Evolutionary conservation across 768 basidiomycete species (phyloP), one percentile per base, ranked within the genome.

Genomic region (Mycena amicta): DNA sequence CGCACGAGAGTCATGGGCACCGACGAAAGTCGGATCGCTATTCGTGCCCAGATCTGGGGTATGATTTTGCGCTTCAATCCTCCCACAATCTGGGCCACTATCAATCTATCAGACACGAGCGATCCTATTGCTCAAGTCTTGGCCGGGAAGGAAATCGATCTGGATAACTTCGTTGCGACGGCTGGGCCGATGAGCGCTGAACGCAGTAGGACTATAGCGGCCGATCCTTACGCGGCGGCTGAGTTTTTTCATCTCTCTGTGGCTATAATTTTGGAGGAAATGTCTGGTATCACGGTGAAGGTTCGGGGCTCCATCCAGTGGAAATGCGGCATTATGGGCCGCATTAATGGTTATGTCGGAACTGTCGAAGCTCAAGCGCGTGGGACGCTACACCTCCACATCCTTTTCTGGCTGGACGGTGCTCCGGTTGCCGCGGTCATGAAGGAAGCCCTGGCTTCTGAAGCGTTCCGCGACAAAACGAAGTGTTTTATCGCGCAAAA

Each of bases 41-140:
- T 74, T 0, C 64, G 74, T 1, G 57, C 67, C 2, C 68, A 78
- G 37, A 72, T 80, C 2, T 79, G 77, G 77, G 65, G 68, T 2
- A 77, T 72, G 0, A 67, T 63, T 2, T 20, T 76, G 0, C 20
- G 61, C 1, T 61, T 61, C 26, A 67, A 67, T 16, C 72, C 74
- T 2, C 77, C 77, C 0, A 62, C 51, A 1, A 28, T 81, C 0
- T 83, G 80, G 80, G 59, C 77, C 1, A 82, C 80, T 0, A 70
- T 82, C 2, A 81, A 80, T 51, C 76, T 75, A 0, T 46, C 62
- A 0, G 77, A 82, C 57, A 61, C 71, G 0, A 71, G 79, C 31
- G 75, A 81, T 59, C 81, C 80, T 0, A 68, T 83, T 23, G 76
- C 74, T 0, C 80, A 81, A 52, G 70, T 82, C 0, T 66, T 83